Evolutionary conservation across 106 monocot species (phyloP).

Genomic region (Posidonia australis): DNA sequence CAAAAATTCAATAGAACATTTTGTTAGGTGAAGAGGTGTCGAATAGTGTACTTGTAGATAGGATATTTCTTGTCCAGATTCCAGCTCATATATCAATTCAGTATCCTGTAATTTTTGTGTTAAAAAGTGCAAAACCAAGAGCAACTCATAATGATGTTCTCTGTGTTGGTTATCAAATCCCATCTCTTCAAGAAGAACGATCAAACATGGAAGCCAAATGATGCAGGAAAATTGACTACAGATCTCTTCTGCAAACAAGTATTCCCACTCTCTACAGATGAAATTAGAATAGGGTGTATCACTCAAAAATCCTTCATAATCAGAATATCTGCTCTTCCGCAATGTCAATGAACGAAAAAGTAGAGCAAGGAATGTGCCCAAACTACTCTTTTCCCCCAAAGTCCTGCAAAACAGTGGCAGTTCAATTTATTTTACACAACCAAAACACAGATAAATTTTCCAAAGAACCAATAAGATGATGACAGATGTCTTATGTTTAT

Average conservation of each 20-base stretch:
- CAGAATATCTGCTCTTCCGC: slow-evolving; percentile 18
- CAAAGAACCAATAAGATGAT: background rate
- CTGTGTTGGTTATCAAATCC: slow-evolving; percentile 18
- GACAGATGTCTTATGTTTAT: background rate
- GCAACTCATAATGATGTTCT: slow-evolving; percentile 16
- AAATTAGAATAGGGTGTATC: slow-evolving; percentile 2
- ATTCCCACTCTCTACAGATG: slow-evolving; percentile 53
- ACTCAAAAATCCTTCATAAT: slow-evolving; percentile 4
- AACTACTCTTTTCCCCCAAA: slow-evolving; percentile 52
- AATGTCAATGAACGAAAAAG: slow-evolving; percentile 42
- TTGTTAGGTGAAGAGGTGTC: too few species aligned
- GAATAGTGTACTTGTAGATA: slow-evolving; percentile 68
- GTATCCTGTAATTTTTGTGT: slow-evolving; percentile 44
- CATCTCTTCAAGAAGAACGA: slow-evolving; percentile 49
- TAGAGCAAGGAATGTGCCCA: slow-evolving; percentile 44
- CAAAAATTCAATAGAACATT: too few species aligned
- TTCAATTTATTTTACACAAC: background rate
- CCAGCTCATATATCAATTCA: slow-evolving; percentile 61
- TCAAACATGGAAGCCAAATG: slow-evolving; percentile 75
- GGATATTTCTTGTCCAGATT: slow-evolving; percentile 35
- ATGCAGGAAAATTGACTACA: slow-evolving; percentile 60
- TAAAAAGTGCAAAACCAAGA: slow-evolving; percentile 53
- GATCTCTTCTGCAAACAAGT: slow-evolving; percentile 47
- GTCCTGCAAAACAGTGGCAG: slow-evolving; percentile 35
- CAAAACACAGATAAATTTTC: background rate